These are phyloP conservation scores for Gliomastix tumulicola DNA, from an alignment of 2,329 filamentous ascomycete genomes.

Conservation along the genomic window DNA sequence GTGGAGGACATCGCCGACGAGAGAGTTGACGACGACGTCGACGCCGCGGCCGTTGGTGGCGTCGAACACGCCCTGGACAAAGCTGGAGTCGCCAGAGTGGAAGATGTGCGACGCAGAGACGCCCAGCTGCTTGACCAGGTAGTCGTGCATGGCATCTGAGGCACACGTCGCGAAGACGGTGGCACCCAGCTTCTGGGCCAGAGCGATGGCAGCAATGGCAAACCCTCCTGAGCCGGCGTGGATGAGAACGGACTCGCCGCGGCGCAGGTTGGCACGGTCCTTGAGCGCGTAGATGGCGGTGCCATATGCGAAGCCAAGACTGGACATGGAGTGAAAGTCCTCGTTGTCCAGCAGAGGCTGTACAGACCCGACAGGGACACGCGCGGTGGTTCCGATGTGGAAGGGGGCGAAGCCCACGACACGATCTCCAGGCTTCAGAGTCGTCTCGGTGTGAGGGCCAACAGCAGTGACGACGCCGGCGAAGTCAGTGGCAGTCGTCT, in stretches of 20 bases:
- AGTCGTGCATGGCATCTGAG: conserved; percentile 18
- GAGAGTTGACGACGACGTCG: conserved; percentile 21
- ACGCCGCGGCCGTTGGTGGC: conserved; percentile 18
- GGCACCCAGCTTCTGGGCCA: conserved; percentile 14
- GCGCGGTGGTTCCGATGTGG: conserved; percentile 12
- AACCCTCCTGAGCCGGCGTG: conserved; percentile 21
- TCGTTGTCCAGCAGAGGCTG: conserved; percentile 4
- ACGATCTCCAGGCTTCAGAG: conserved; percentile 13
- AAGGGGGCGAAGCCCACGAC: conserved; percentile 15
- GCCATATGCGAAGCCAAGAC: conserved; percentile 14
- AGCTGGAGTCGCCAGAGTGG: conserved; percentile 13
- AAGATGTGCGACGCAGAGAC: conserved; percentile 14
- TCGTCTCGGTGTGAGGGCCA: conserved; percentile 7
- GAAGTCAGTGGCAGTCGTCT: conserved; percentile 12
- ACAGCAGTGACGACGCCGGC: conserved; percentile 13
- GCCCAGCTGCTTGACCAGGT: conserved; percentile 13
- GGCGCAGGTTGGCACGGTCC: conserved; percentile 16
- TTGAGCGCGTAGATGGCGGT: conserved; percentile 22
- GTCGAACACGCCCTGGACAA: conserved; percentile 11
- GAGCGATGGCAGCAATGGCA: conserved; percentile 20
- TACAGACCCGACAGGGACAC: neutral
- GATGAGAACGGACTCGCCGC: conserved; percentile 19
- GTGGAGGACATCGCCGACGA: conserved; percentile 17
- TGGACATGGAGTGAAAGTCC: conserved; percentile 9
- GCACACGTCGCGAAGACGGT: conserved; percentile 24